Conservation (phyloP, 2,329 filamentous ascomycete species). For the Aspergillus quadrilineatus region DNA sequence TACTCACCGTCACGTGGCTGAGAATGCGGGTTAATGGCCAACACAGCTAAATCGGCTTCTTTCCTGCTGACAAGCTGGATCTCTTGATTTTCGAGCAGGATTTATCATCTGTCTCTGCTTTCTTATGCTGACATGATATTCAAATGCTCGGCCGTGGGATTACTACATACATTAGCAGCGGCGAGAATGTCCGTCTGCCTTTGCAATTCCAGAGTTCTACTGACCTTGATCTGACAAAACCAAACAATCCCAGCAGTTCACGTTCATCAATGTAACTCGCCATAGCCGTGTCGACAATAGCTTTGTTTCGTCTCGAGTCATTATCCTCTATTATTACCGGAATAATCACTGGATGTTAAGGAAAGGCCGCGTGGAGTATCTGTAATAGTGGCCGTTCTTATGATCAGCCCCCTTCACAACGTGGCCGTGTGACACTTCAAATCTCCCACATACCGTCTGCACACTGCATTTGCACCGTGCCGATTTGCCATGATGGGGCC, state of each 20-base stretch:
- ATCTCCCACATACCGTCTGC: not conserved
- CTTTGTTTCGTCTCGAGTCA: constrained; percentile 2
- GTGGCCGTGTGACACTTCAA: constrained; percentile 7
- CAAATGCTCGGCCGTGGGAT: no score
- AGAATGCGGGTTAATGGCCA: no score
- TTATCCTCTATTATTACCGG: constrained; percentile 1
- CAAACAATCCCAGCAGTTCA: not conserved
- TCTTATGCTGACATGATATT: no score
- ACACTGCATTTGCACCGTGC: not conserved
- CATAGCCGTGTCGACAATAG: not conserved
- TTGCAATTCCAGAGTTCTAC: not conserved
- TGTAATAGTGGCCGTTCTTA: not conserved
- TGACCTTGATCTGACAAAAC: not conserved
- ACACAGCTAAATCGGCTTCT: no score
- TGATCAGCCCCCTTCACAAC: constrained; percentile 3
- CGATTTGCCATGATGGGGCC: not conserved
- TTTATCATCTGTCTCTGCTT: no score
- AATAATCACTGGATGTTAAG: no score
- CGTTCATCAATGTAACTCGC: not conserved
- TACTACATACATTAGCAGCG: no score
- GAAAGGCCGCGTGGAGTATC: not conserved
- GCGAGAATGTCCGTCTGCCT: no score
- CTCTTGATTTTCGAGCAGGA: no score
- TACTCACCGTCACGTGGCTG: no score
- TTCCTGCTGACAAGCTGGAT: no score